Percentiles rank a stretch among this genome's conserved stretches.
Evolutionary conservation across 2,329 filamentous ascomycete species (phyloP).

Genomic region (Bimuria novae-zelandiae): DNA sequence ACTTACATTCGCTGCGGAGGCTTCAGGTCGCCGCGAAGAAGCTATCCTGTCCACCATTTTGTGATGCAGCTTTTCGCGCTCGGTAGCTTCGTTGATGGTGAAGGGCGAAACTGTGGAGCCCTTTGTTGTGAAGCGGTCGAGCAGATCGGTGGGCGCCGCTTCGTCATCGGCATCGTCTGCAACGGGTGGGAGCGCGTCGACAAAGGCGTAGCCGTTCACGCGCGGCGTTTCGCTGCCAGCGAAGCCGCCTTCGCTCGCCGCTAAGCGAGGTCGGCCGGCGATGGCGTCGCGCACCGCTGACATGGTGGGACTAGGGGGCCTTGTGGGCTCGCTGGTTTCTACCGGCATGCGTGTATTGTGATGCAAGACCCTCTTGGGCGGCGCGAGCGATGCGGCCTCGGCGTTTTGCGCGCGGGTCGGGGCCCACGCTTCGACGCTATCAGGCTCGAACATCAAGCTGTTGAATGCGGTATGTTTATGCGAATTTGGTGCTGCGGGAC

Average conservation of each 20-base stretch:
- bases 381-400: conserved; percentile 72
- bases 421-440: conserved; percentile 61
- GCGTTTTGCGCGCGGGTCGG: conserved; percentile 69
- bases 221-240: conserved; percentile 79
- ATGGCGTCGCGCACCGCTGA: conserved; percentile 84
- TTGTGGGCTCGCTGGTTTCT: conserved; percentile 47
- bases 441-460: conserved; percentile 81
- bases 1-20: conserved; percentile 45
- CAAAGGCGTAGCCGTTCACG: conserved; percentile 92
- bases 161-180: conserved; percentile 52
- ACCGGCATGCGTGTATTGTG: conserved; percentile 75
- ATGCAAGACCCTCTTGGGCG: conserved; percentile 77
- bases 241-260: conserved; percentile 65
- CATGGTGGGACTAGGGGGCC: conserved; percentile 78
- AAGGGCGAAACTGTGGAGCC: conserved; percentile 59
- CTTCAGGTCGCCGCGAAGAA: conserved; percentile 8
- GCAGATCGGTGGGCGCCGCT: conserved; percentile 45
- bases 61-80: conserved; percentile 72
- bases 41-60: conserved; percentile 61
- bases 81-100: conserved; percentile 73
- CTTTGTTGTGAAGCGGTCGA: conserved; percentile 51
- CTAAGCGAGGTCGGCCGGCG: conserved; percentile 68
- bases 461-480: conserved; percentile 80
- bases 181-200: conserved; percentile 88
- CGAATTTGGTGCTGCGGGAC: conserved; percentile 73